Evolutionary conservation across 2,329 filamentous ascomycete genomes (phyloP).

Genomic region (Cladophialophora chaetospira): DNA sequence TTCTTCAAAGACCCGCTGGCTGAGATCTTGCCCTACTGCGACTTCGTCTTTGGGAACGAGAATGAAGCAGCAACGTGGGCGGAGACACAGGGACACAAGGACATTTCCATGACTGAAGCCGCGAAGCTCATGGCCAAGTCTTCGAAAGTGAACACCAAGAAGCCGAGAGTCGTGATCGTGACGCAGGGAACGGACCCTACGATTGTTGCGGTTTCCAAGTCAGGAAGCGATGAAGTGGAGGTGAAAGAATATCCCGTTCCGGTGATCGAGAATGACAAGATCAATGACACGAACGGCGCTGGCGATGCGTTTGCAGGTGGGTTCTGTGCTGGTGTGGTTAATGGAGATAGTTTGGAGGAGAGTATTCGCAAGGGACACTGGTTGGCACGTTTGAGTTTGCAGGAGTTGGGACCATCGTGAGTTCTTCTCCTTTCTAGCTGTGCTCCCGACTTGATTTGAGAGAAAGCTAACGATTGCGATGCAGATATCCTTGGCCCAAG

Average conservation of each 20-base stretch:
- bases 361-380: conserved; percentile 92
- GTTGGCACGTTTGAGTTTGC: conserved; percentile 90
- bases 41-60: conserved; percentile 97
- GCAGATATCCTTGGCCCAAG: conserved; percentile 79
- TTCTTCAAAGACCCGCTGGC: conserved; percentile 98
- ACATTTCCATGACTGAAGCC: conserved; percentile 62
- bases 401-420: conserved; percentile 91
- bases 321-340: conserved; percentile 83
- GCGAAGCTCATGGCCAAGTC: conserved; percentile 81
- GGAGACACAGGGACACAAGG: conserved; percentile 75
- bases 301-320: conserved; percentile 97
- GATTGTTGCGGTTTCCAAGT: conserved; percentile 74
- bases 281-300: conserved; percentile 95
- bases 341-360: conserved; percentile 77
- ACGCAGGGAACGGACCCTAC: conserved; percentile 94
- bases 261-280: conserved; percentile 72
- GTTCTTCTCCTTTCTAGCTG: conserved; percentile 37
- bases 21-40: conserved; percentile 85
- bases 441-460: background rate
- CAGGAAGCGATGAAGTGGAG: conserved; percentile 57
- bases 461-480: conserved; percentile 6
- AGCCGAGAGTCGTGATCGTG: conserved; percentile 83
- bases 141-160: conserved; percentile 75
- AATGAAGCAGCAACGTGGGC: conserved; percentile 88
- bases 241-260: conserved; percentile 80